Conservation (phyloP, 805 yeast species). For the Saturnispora galanensis region DNA sequence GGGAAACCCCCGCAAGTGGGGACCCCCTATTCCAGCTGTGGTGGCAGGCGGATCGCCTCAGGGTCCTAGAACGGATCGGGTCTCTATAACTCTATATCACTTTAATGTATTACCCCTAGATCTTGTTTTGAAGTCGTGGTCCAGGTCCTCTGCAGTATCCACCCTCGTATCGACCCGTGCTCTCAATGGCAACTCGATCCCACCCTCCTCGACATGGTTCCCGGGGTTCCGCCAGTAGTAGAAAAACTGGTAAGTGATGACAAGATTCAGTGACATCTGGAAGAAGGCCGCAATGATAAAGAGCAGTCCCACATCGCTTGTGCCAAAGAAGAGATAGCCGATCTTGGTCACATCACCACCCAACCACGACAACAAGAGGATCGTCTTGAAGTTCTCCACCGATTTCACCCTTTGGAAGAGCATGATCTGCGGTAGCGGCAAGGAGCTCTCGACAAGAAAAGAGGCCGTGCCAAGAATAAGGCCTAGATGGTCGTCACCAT, state of each 20-base stretch:
- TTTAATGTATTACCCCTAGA: constrained; percentile 7
- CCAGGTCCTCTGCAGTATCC: too few species aligned
- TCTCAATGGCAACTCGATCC: constrained; percentile 5
- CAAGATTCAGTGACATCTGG: constrained; percentile 66
- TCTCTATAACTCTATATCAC: not conserved
- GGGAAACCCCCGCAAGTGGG: constrained; percentile 32
- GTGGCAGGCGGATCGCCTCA: constrained; percentile 36
- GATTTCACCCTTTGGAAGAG: constrained; percentile 55
- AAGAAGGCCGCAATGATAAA: constrained; percentile 65
- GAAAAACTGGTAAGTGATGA: constrained; percentile 64
- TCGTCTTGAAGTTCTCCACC: constrained; percentile 68
- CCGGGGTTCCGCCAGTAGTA: constrained; percentile 35
- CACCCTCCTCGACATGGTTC: too few species aligned
- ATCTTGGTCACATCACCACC: constrained; percentile 81
- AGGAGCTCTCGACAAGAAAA: constrained; percentile 57
- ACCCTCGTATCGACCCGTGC: not conserved
- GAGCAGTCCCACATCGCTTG: constrained; percentile 52
- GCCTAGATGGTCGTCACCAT: constrained; percentile 21
- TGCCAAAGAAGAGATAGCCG: constrained; percentile 65
- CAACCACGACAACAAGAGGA: constrained; percentile 73
- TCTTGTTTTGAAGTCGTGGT: not conserved
- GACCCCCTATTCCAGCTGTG: constrained; percentile 41
- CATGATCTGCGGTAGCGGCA: constrained; percentile 75
- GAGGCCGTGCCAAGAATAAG: constrained; percentile 26
- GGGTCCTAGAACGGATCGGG: too few species aligned